Conservation (phyloP, 352 stramenopile species). For the Pythium aristosporum region DNA sequence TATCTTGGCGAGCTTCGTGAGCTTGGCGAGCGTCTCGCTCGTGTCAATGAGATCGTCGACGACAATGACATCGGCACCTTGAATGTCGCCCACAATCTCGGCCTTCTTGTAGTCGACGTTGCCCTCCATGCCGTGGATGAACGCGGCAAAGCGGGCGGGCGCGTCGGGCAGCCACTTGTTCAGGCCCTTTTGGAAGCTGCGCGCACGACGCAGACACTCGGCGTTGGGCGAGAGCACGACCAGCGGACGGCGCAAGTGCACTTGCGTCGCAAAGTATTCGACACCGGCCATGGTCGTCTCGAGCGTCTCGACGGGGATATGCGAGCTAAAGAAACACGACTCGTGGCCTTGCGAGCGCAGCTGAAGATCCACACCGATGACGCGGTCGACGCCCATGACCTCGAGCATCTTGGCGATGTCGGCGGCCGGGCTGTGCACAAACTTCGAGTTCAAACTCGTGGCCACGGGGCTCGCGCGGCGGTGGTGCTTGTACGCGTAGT, state of each 20-base stretch:
- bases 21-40: conserved; percentile 74
- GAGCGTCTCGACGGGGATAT: conserved; percentile 91
- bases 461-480: conserved; percentile 80
- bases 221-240: conserved; percentile 90
- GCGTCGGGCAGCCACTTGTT: conserved; percentile 87
- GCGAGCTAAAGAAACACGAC: conserved; percentile 90
- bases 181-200: conserved; percentile 83
- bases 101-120: conserved; percentile 59
- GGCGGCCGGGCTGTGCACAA: conserved; percentile 85
- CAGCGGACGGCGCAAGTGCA: conserved; percentile 70
- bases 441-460: conserved; percentile 91
- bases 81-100: conserved; percentile 88
- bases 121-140: conserved; percentile 70
- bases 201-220: conserved; percentile 77
- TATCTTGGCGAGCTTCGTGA: conserved; percentile 79
- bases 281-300: conserved; percentile 90
- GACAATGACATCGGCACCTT: conserved; percentile 88
- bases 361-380: conserved; percentile 93
- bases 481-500: conserved; percentile 94
- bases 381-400: conserved; percentile 92
- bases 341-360: conserved; percentile 88
- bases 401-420: conserved; percentile 93
- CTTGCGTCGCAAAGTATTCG: conserved; percentile 90
- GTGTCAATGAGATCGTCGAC: conserved; percentile 93
- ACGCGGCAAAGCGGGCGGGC: conserved; percentile 77